Evolutionary conservation across 805 yeast genomes (phyloP), one percentile per base, ranked within the genome.

Genomic region (Yamadazyma kitorensis): DNA sequence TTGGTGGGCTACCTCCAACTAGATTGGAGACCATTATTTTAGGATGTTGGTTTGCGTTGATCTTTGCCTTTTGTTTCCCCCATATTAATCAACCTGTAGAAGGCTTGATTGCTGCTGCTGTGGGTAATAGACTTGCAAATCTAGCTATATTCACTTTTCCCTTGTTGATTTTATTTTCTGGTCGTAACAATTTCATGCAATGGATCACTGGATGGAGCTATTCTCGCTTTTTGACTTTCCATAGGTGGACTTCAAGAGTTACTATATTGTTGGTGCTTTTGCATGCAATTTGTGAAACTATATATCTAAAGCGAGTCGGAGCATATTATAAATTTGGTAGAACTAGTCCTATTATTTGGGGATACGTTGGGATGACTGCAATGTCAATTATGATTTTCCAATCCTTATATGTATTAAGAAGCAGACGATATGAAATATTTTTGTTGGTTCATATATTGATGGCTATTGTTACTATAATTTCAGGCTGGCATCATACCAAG

Each of bases 111-210:
- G 34, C 44, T 31, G 40, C 55, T 45, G 51, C 59, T 51, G 52
- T 59, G 17, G 59, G 61, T 14, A 55, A 72, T 43, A 55, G 59
- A 35, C 57, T 80, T n/a, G 78, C 75, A 24, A 79, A 76, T 51
- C 56, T 75, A 27, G 74, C 72, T 31, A 37, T 77, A 29, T 65
- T 78, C 37, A 37, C 76, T 21, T 64, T 78, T 35, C 89, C 91
- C 0, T 52, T 72, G 5, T 52, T 78, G n/a, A 72, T 76, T 40
- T 57, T 82, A 35, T 80, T 84, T 55, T 86, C 86, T 4, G 81
- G 82, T 17, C 63, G 93, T 46, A 86, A 85, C 54, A 85, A 82
- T 49, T 76, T 86, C n/a, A 61, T 85, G 49, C 71, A 74, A 41
- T 62, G 60, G 52, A 33, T 80, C 4, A 72, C 88, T 1, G 87